Evolutionary conservation across 305 asterid genomes (phyloP).

Genomic region (Fraxinus angustifolia): DNA sequence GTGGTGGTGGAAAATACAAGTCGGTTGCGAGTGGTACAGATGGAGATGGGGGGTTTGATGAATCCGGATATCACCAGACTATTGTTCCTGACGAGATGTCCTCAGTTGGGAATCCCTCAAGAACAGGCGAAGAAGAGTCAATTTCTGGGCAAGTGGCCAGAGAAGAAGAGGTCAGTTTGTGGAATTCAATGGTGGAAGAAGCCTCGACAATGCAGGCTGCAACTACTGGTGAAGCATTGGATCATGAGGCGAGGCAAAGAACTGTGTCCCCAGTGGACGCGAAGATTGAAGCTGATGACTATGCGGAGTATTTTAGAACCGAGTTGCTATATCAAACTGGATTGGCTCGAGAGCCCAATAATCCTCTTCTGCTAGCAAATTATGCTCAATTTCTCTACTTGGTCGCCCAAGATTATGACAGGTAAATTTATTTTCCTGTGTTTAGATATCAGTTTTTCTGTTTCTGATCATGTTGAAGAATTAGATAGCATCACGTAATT

Average conservation of each 20-base stretch:
- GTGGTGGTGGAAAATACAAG: conserved; percentile 61
- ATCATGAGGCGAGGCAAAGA: conserved; percentile 50
- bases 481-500: conserved; percentile 5
- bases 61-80: conserved; percentile 26
- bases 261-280: conserved; percentile 62
- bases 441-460: conserved; percentile 18
- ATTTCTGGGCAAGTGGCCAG: conserved; percentile 38
- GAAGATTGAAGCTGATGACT: conserved; percentile 52
- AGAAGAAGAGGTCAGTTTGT: conserved; percentile 52
- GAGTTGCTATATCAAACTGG: conserved; percentile 58
- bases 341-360: conserved; percentile 59
- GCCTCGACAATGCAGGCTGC: conserved; percentile 48
- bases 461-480: conserved; percentile 10
- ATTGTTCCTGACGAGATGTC: conserved; percentile 43
- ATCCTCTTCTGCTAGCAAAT: conserved; percentile 73
- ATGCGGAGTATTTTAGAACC: conserved; percentile 39
- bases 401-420: conserved; percentile 68
- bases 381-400: conserved; percentile 83
- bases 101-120: conserved; percentile 35
- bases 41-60: conserved; percentile 74
- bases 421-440: conserved; percentile 39
- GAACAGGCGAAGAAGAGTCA: conserved; percentile 48
- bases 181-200: conserved; percentile 69
- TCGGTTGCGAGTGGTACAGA: conserved; percentile 61
- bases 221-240: conserved; percentile 45